Percentiles rank a stretch among this genome's conserved stretches.
Conservation (phyloP, 129 eudicot species). For the Sambucus nigra region DNA sequence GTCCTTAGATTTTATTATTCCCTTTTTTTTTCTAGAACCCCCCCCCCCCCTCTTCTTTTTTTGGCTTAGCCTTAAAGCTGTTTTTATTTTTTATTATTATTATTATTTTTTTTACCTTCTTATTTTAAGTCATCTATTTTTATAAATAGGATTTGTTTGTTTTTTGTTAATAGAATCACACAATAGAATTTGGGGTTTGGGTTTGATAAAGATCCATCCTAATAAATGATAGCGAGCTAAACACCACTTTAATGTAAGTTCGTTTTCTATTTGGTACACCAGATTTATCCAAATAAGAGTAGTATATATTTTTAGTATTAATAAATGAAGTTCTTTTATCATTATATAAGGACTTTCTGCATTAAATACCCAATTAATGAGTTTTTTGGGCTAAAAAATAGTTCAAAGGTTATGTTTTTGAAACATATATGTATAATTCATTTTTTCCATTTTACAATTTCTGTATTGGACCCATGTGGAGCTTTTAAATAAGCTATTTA, state of each 20-base stretch:
- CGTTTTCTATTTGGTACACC: slow-evolving; percentile 20
- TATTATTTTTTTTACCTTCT: neutral
- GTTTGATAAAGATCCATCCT: slow-evolving; percentile 14
- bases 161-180: slow-evolving; percentile 8
- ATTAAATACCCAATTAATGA: no score
- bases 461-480: slow-evolving; percentile 32
- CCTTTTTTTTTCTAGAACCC: neutral
- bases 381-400: no score
- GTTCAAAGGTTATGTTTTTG: no score
- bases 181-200: slow-evolving; percentile 20
- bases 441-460: no score
- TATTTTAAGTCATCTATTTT: neutral
- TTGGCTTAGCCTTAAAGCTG: neutral
- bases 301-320: no score
- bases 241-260: slow-evolving; percentile 36
- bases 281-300: no score
- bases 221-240: slow-evolving; percentile 20
- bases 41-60: no score
- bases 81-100: no score
- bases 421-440: no score
- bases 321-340: no score
- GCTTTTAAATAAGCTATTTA: slow-evolving; percentile 20
- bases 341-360: no score
- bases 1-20: slow-evolving; percentile 25
- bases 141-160: neutral